Conservation (phyloP, 2,329 filamentous ascomycete genomes). For the Berkeleyomyces basicola region DNA sequence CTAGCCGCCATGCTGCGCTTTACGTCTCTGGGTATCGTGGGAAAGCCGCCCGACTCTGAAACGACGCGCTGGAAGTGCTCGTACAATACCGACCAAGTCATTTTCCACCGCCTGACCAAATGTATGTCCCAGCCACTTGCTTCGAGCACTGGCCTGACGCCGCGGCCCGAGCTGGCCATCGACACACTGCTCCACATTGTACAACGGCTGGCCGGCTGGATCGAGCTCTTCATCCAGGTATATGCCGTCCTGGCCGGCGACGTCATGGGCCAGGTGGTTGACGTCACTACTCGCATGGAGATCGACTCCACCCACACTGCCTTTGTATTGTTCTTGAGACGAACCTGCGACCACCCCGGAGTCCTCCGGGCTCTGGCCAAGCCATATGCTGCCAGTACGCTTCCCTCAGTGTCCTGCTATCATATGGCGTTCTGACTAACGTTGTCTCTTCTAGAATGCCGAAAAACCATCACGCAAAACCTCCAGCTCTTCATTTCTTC, state of each 20-base stretch:
- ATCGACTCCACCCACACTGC: slow-evolving; percentile 45
- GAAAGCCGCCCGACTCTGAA: slow-evolving; percentile 14
- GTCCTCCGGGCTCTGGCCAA: slow-evolving; percentile 38
- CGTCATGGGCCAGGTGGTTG: slow-evolving; percentile 29
- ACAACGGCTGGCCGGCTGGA: slow-evolving; percentile 38
- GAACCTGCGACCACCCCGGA: slow-evolving; percentile 41
- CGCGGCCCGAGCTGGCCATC: slow-evolving; percentile 19
- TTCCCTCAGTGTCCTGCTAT: background rate
- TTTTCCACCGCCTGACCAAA: slow-evolving; percentile 85
- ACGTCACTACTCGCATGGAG: slow-evolving; percentile 33
- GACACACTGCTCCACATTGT: slow-evolving; percentile 35
- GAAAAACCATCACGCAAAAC: slow-evolving; percentile 33
- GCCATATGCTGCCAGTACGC: slow-evolving; percentile 23
- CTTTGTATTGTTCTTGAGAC: slow-evolving; percentile 45
- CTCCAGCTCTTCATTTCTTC: slow-evolving; percentile 37
- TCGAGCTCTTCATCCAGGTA: slow-evolving; percentile 37
- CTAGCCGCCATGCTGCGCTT: slow-evolving; percentile 39
- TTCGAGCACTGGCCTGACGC: background rate
- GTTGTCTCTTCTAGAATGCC: slow-evolving; percentile 22
- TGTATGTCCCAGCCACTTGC: slow-evolving; percentile 23
- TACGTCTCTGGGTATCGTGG: slow-evolving; percentile 24
- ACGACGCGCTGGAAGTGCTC: slow-evolving; percentile 36
- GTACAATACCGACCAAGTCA: slow-evolving; percentile 62
- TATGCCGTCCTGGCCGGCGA: slow-evolving; percentile 32
- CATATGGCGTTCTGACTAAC: background rate